These are phyloP conservation scores for Chlorella sp. DNA, from an alignment of 139 green algal species.

Conservation along the genomic window DNA sequence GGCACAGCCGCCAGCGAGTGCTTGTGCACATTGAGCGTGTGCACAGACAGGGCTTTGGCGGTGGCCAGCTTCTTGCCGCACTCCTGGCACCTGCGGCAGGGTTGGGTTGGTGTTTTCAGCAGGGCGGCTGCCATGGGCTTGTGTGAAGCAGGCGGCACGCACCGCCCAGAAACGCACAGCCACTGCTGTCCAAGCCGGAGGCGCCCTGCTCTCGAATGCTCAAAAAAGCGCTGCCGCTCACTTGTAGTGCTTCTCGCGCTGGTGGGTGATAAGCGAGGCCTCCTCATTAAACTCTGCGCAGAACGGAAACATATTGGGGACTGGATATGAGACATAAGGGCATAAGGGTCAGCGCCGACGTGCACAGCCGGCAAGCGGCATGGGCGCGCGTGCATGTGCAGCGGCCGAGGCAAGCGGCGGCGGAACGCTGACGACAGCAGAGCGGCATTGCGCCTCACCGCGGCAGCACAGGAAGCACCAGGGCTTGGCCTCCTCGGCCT, in stretches of 20 bases:
- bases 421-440: not conserved
- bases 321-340: not conserved
- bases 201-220: too few relatives aligned
- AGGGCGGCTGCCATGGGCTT: too few relatives aligned
- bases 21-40: conserved; percentile 92
- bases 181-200: too few relatives aligned
- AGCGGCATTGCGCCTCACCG: not conserved
- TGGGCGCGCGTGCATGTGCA: not conserved
- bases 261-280: conserved; percentile 86
- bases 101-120: too few relatives aligned
- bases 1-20: conserved; percentile 63
- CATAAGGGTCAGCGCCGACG: not conserved
- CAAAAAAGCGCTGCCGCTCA: too few relatives aligned
- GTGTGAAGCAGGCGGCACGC: too few relatives aligned
- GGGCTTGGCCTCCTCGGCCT: not conserved
- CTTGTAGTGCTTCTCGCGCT: conserved; percentile 84
- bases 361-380: not conserved
- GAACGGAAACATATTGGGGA: not conserved
- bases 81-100: conserved; percentile 50
- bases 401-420: not conserved
- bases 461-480: not conserved
- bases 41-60: conserved; percentile 80
- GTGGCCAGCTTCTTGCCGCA: conserved; percentile 87
- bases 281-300: conserved; percentile 84
- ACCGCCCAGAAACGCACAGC: too few relatives aligned